Base-by-base conservation (phyloP, 192 early-diverging fungal species). In the Lunasporangiospora selenospora region DNA sequence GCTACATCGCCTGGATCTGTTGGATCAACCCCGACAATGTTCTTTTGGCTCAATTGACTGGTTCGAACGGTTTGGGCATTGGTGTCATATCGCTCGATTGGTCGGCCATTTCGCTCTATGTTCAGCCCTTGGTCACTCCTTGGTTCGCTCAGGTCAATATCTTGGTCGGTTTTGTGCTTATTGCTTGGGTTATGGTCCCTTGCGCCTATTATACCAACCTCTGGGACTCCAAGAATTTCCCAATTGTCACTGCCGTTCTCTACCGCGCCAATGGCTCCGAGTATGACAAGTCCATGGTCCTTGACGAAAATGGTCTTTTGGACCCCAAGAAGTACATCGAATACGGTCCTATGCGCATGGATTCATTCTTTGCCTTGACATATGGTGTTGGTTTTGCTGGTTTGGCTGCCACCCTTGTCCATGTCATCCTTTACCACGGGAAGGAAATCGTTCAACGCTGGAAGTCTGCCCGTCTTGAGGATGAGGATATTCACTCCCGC, bases 351-450 rank as follows among this genome's bases (percentile, higher is more conserved):
- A 40, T 87, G 15, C 62, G 73, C 21, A 70, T 83, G 50, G 38
- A 66, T 11, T 24, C 75, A 10, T 73, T 80, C 64, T 78, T 78
- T 41, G 77, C 73, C 21, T 38, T 82, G 15, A 59, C 77, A 32
- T 84, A 82, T 36, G 75, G 65, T 52, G 58, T 85, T 12, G 67
- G 73, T 11, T 84, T 88, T 58, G 76, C 85, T 19, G 77, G 62
- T 30, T 42, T 91, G 58, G 65, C 81, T 13, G 71, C 83, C 21
- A 58, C 80, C 3, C 19, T 91, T 10, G 60, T 73, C 19, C 88
- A 93, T 36, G 80, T 81, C 1, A 55, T 80, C 0, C 75, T 92
- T 18, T 84, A 87, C 60, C 76, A 92, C 63, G 88, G 91, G 36
- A 77, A 83, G 60, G 88, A 91, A n/a, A 85, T 91, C 42, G 75